Percentiles rank a stretch among this genome's conserved stretches.
phyloP scores from a whole-genome alignment of 768 basidiomycete species.

The Mycena chlorophos region DNA sequence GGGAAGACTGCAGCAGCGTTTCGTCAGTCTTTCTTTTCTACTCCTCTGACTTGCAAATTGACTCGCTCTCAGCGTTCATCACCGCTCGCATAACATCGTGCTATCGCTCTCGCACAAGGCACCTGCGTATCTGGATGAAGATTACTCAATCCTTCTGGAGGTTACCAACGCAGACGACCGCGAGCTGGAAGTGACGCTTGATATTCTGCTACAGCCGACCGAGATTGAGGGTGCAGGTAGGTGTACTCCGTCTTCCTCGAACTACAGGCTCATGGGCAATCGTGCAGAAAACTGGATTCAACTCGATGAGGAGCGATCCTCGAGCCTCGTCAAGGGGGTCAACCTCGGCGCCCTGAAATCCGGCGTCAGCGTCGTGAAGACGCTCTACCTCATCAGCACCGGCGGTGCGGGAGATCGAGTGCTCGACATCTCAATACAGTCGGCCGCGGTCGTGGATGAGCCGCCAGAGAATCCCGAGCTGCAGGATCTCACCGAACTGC shows the following conservation, averaged over 20 bases:
- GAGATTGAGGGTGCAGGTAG: conserved; percentile 72
- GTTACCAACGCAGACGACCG: conserved; percentile 73
- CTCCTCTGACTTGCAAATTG: conserved; percentile 1
- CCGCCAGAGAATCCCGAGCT: conserved; percentile 25
- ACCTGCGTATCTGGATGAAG: conserved; percentile 81
- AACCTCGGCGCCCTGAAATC: conserved; percentile 63
- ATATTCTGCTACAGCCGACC: conserved; percentile 78
- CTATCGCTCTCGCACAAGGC: conserved; percentile 57
- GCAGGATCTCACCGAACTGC: conserved; percentile 54
- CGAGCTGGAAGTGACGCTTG: conserved; percentile 65
- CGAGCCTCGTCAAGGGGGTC: conserved; percentile 73
- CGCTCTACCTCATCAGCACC: conserved; percentile 58
- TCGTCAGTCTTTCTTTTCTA: conserved; percentile 39
- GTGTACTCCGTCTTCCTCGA: conserved; percentile 23
- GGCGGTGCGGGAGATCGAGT: conserved; percentile 70
- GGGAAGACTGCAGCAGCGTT: conserved; percentile 47
- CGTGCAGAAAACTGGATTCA: conserved; percentile 58
- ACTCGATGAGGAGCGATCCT: conserved; percentile 63
- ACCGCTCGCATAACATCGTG: conserved; percentile 58
- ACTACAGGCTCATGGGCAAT: background rate
- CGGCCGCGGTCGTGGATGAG: conserved; percentile 25
- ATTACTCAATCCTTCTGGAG: conserved; percentile 69
- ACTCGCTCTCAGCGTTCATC: conserved; percentile 49
- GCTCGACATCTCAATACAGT: conserved; percentile 78
- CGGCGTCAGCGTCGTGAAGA: conserved; percentile 58